A percentile compares a stretch with the other conserved stretches of the same genome.
phyloP scores from a whole-genome alignment of 2,329 filamentous ascomycete species.

The Parastagonospora nodorum region DNA sequence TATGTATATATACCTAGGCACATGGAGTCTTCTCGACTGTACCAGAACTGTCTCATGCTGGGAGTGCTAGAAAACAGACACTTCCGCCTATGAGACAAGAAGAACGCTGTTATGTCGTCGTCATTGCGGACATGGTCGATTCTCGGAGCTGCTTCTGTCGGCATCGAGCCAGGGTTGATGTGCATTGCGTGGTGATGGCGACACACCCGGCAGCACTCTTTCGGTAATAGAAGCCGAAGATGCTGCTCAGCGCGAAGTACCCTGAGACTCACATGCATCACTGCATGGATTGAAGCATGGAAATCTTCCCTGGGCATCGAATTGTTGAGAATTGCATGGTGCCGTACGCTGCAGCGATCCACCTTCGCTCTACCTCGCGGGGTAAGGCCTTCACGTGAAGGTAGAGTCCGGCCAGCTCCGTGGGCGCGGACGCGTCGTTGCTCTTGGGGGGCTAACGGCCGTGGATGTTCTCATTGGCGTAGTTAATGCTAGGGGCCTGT shows the following conservation, averaged over 20 bases:
- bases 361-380: not conserved
- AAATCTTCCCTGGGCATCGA: not conserved
- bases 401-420: not conserved
- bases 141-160: no score
- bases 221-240: not conserved
- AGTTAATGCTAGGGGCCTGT: not conserved
- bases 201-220: no score
- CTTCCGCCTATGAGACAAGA: no score
- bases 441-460: not conserved
- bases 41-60: no score
- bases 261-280: not conserved
- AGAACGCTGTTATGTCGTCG: no score
- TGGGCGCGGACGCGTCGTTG: not conserved
- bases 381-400: not conserved
- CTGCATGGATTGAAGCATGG: not conserved
- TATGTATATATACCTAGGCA: no score
- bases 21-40: no score
- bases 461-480: not conserved
- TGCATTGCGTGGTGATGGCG: no score
- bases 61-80: no score
- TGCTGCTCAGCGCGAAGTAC: not conserved
- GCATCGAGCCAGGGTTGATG: no score
- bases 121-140: no score
- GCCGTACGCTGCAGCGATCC: not conserved
- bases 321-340: constrained; percentile 4